Percentiles rank a stretch among this genome's conserved stretches.
phyloP scores from a whole-genome alignment of 2,329 filamentous ascomycete species.

The Cordyceps javanica region DNA sequence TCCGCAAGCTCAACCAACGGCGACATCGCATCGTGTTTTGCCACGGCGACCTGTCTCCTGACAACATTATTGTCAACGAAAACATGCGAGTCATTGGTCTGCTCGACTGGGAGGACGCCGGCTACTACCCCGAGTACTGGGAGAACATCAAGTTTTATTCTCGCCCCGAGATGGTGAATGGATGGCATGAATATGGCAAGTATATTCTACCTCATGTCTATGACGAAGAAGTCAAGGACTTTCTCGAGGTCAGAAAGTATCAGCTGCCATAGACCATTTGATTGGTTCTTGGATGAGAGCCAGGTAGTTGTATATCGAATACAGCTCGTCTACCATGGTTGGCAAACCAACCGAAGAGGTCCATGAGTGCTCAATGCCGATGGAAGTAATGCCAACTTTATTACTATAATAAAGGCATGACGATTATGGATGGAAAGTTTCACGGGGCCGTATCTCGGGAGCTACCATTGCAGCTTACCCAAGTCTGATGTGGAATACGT shows the following conservation, averaged over 20 bases:
- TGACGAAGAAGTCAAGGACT: conserved; percentile 3
- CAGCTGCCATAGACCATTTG: background rate
- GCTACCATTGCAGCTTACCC: background rate
- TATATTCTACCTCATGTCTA: conserved; percentile 7
- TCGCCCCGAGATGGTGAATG: conserved; percentile 1
- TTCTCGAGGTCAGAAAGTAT: background rate
- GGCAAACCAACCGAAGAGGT: background rate
- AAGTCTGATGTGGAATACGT: background rate
- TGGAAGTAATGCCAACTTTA: background rate
- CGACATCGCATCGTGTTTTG: conserved; percentile 33
- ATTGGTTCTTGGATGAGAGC: too few species aligned
- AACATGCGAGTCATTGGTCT: conserved; percentile 31
- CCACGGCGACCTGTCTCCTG: conserved; percentile 39
- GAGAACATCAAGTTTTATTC: conserved; percentile 22
- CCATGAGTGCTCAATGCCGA: background rate
- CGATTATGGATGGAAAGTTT: background rate
- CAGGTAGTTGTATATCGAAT: too few species aligned
- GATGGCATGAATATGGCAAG: conserved; percentile 7
- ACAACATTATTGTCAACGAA: conserved; percentile 34
- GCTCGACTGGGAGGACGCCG: conserved; percentile 40
- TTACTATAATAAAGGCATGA: background rate
- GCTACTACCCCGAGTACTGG: conserved; percentile 37
- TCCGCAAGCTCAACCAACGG: conserved; percentile 7
- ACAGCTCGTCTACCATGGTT: too few species aligned
- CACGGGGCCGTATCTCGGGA: background rate